Percentiles rank a stretch among this genome's conserved stretches.
These are phyloP conservation scores for Brassica balearica DNA, from an alignment of 441 rosid species.

Conservation along the genomic window DNA sequence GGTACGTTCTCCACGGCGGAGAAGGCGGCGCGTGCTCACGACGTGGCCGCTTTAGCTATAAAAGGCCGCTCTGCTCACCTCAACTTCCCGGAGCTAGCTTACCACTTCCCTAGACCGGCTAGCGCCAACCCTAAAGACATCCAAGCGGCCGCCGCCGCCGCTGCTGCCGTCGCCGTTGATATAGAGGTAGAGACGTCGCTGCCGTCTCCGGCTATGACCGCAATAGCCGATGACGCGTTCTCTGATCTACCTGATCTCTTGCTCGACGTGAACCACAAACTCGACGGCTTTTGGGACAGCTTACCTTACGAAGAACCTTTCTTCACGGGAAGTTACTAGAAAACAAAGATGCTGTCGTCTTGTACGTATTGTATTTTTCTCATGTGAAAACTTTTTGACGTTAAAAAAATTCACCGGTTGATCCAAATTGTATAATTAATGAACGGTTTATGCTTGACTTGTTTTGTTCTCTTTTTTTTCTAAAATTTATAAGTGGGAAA, in stretches of 20 bases:
- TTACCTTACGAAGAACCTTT: constrained; percentile 48
- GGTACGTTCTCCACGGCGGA: constrained; percentile 70
- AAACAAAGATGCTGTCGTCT: constrained; percentile 34
- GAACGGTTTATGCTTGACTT: not conserved
- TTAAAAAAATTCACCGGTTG: not conserved
- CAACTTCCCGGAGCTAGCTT: constrained; percentile 67
- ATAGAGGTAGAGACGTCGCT: constrained; percentile 38
- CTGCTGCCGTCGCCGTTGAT: constrained; percentile 47
- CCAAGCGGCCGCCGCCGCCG: constrained; percentile 61
- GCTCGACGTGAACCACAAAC: constrained; percentile 43
- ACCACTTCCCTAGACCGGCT: constrained; percentile 62
- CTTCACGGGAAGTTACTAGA: constrained; percentile 36
- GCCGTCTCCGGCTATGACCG: constrained; percentile 39
- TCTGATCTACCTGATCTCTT: constrained; percentile 75
- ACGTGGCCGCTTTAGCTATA: constrained; percentile 68
- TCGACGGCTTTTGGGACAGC: constrained; percentile 54
- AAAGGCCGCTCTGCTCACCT: constrained; percentile 67
- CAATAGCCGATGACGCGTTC: constrained; percentile 56
- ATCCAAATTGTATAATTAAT: constrained; percentile 29
- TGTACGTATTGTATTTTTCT: constrained; percentile 21
- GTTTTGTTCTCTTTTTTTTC: not conserved
- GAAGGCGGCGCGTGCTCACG: constrained; percentile 84
- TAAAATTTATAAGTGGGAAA: constrained; percentile 1
- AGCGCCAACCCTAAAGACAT: constrained; percentile 64
- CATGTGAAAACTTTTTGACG: constrained; percentile 25